Evolutionary conservation across 352 stramenopile genomes (phyloP), one percentile per base, ranked within the genome.

Genomic region (Phytophthora boehmeriae): DNA sequence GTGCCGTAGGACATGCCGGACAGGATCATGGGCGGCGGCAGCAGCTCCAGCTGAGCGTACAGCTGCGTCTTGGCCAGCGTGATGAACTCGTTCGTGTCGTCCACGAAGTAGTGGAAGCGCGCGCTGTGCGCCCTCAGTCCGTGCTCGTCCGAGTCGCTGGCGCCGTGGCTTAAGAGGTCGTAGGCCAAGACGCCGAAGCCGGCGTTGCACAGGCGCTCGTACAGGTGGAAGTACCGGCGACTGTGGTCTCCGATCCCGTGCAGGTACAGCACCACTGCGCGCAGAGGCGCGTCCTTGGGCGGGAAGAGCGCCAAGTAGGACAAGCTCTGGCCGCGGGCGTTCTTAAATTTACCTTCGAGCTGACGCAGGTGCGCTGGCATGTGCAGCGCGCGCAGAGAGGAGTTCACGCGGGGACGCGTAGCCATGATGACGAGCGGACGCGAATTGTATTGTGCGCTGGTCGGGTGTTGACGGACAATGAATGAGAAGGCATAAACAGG

Each of bases 161-260:
- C 23, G 20, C 73, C 73, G 55, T 81, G 73, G 48, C 52, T 55
- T 5, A 76, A 27, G 22, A 71, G 45, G 43, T 81, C 69, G 54
- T 76, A 78, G 35, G 73, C 68, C 28, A 73, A n/a, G 5, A 76
- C 69, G 19, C 56, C 73, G n/a, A 76, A 76, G 44, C 67, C 62
- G 9, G n/a, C 13, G 10, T 59, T 38, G 28, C 61, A 66, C 13
- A 81, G 48, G 5, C 63, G 61, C 45, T 65, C 65, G 39, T 66
- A 78, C 0, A 78, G 30, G 44, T 62, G 43, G 43, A 50, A 69
- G 54, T 75, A 78, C 3, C 72, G 56, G 22, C 52, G 55, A 13
- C 43, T 47, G 62, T 80, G 68, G 54, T 76, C 69, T 35, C 56
- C 59, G 36, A 80, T 48, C 10, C 65, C 69, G 54, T 81, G 73